These are phyloP conservation scores for Fusarium pilosicola DNA, from an alignment of 2,329 filamentous ascomycete species.

Conservation along the genomic window DNA sequence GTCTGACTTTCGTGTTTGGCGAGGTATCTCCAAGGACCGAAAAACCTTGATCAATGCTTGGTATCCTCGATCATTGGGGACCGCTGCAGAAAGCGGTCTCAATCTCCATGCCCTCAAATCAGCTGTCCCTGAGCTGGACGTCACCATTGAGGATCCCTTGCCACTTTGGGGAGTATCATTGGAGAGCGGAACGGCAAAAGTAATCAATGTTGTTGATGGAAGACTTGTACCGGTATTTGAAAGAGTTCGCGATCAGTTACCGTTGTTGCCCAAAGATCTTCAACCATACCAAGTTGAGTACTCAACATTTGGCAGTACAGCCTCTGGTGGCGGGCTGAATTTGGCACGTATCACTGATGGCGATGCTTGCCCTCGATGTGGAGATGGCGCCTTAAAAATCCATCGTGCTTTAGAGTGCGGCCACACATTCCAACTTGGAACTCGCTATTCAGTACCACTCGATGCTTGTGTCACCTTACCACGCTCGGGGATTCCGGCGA, in stretches of 20 bases:
- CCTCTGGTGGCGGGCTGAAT: slow-evolving; percentile 59
- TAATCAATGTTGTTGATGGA: slow-evolving; percentile 52
- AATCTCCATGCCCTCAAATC: slow-evolving; percentile 72
- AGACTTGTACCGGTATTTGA: slow-evolving; percentile 44
- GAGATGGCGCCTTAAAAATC: slow-evolving; percentile 68
- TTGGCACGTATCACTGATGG: slow-evolving; percentile 73
- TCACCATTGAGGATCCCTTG: slow-evolving; percentile 70
- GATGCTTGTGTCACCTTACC: slow-evolving; percentile 66
- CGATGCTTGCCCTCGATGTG: slow-evolving; percentile 79
- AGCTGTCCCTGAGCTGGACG: slow-evolving; percentile 74
- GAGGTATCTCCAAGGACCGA: slow-evolving; percentile 74
- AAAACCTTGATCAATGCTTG: slow-evolving; percentile 75
- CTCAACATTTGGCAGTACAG: slow-evolving; percentile 45
- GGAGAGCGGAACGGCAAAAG: slow-evolving; percentile 10
- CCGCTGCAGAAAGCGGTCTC: slow-evolving; percentile 48
- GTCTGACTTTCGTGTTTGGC: slow-evolving; percentile 59
- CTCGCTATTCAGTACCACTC: slow-evolving; percentile 83
- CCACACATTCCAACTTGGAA: slow-evolving; percentile 94
- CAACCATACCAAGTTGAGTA: slow-evolving; percentile 29
- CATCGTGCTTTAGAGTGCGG: slow-evolving; percentile 87
- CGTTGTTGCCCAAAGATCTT: slow-evolving; percentile 35
- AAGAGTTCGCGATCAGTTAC: slow-evolving; percentile 38
- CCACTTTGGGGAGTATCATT: slow-evolving; percentile 61
- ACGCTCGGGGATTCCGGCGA: slow-evolving; percentile 24
- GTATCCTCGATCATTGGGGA: slow-evolving; percentile 59